Conservation (phyloP, 2,329 filamentous ascomycete genomes). For the Beauveria varroae region DNA sequence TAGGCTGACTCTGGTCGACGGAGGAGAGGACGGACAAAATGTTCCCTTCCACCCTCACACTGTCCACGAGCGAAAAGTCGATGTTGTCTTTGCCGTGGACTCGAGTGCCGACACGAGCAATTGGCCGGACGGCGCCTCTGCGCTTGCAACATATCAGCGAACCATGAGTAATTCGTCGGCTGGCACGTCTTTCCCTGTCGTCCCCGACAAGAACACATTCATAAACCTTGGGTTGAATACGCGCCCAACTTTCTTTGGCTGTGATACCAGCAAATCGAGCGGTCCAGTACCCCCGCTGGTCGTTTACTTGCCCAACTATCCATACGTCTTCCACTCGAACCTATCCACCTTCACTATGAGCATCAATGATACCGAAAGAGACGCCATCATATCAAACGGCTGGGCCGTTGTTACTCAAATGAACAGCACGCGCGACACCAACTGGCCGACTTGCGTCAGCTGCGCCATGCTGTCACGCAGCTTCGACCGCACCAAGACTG, state of each 20-base stretch:
- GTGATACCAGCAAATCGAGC: constrained; percentile 48
- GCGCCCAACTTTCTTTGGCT: constrained; percentile 57
- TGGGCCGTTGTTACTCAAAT: constrained; percentile 76
- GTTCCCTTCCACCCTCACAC: constrained; percentile 64
- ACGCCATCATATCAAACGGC: constrained; percentile 79
- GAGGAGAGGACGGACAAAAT: constrained; percentile 73
- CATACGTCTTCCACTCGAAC: constrained; percentile 72
- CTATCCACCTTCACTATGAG: constrained; percentile 65
- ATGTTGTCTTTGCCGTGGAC: constrained; percentile 59
- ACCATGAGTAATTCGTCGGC: constrained; percentile 38
- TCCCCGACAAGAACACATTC: constrained; percentile 50
- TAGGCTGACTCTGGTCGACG: constrained; percentile 67
- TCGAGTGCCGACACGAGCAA: constrained; percentile 53
- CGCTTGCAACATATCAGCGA: constrained; percentile 50
- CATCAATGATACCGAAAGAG: constrained; percentile 59
- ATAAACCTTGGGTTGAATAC: constrained; percentile 51
- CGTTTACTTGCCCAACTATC: constrained; percentile 75
- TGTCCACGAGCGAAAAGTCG: constrained; percentile 42
- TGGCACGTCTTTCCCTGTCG: constrained; percentile 49
- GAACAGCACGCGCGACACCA: constrained; percentile 64
- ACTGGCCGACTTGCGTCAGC: constrained; percentile 79
- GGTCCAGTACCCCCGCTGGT: constrained; percentile 54
- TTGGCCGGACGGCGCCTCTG: constrained; percentile 55
- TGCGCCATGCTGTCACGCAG: constrained; percentile 79
- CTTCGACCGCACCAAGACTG: constrained; percentile 60